A percentile compares a stretch with the other conserved stretches of the same genome.
These are phyloP conservation scores for Daedaleopsis sinensis DNA, from an alignment of 768 basidiomycete genomes.

Conservation along the genomic window DNA sequence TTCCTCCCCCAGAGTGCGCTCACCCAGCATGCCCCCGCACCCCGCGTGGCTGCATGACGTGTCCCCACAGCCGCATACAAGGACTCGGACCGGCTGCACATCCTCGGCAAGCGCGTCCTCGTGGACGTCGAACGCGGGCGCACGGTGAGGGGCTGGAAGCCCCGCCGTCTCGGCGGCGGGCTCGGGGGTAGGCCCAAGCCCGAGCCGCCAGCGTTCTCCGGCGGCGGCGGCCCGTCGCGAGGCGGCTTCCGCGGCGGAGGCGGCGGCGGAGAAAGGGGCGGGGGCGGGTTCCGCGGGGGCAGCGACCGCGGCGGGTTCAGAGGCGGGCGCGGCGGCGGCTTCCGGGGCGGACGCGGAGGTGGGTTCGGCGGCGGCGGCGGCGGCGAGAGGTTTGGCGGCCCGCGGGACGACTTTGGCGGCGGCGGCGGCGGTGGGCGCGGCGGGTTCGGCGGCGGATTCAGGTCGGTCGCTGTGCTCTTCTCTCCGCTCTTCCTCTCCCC, in stretches of 20 bases:
- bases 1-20: constrained; percentile 18
- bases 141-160: constrained; percentile 98
- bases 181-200: constrained; percentile 97
- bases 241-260: constrained; percentile 43
- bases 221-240: constrained; percentile 45
- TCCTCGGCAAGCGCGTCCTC: constrained; percentile 93
- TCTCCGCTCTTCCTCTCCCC: neutral
- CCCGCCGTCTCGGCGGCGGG: constrained; percentile 94
- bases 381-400: constrained; percentile 35
- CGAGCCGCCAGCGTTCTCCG: constrained; percentile 39
- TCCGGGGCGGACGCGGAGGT: constrained; percentile 36
- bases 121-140: constrained; percentile 98
- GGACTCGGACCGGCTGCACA: constrained; percentile 95
- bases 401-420: constrained; percentile 41
- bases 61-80: constrained; percentile 83
- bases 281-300: constrained; percentile 40
- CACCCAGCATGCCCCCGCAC: constrained; percentile 24
- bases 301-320: constrained; percentile 39
- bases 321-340: constrained; percentile 35
- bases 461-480: constrained; percentile 4
- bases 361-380: constrained; percentile 38
- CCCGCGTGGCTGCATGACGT: constrained; percentile 19
- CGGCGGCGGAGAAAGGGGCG: too few relatives aligned
- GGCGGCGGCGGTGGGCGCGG: constrained; percentile 46
- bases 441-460: constrained; percentile 32